Percentiles rank a stretch among this genome's conserved stretches.
These are phyloP conservation scores for Acarospora socialis DNA, from an alignment of 2,329 filamentous ascomycete species.

Conservation along the genomic window DNA sequence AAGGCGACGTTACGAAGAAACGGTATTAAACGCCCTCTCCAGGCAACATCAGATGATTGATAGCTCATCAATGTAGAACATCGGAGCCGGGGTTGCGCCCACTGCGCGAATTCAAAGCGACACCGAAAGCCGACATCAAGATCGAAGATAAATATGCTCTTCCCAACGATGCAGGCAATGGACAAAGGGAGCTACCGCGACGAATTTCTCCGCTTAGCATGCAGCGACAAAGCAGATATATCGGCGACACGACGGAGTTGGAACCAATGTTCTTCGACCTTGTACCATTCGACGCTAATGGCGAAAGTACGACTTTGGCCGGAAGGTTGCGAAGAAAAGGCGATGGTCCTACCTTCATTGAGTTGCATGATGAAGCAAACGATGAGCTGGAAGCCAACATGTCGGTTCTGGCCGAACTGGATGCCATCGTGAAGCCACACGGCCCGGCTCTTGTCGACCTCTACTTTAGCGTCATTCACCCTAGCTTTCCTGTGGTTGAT, in stretches of 20 bases:
- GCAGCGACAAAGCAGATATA: constrained; percentile 7
- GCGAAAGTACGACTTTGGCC: too few species aligned
- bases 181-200: too few species aligned
- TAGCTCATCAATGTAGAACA: constrained; percentile 1
- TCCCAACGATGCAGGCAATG: too few species aligned
- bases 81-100: too few species aligned
- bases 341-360: too few species aligned
- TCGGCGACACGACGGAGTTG: constrained; percentile 13
- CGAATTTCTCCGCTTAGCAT: too few species aligned
- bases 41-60: not conserved
- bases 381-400: too few species aligned
- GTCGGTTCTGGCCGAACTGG: constrained; percentile 9
- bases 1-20: constrained; percentile 9
- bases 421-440: constrained; percentile 52
- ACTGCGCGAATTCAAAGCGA: too few species aligned
- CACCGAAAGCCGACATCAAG: constrained; percentile 4
- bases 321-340: too few species aligned
- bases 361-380: too few species aligned
- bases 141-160: constrained; percentile 5
- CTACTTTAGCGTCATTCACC: constrained; percentile 70
- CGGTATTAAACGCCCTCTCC: constrained; percentile 9
- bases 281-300: too few species aligned
- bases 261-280: constrained; percentile 14
- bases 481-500: constrained; percentile 68
- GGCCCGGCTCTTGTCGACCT: constrained; percentile 64